phyloP scores from a whole-genome alignment of 352 stramenopile genomes.

The Globisporangium takayamanum region DNA sequence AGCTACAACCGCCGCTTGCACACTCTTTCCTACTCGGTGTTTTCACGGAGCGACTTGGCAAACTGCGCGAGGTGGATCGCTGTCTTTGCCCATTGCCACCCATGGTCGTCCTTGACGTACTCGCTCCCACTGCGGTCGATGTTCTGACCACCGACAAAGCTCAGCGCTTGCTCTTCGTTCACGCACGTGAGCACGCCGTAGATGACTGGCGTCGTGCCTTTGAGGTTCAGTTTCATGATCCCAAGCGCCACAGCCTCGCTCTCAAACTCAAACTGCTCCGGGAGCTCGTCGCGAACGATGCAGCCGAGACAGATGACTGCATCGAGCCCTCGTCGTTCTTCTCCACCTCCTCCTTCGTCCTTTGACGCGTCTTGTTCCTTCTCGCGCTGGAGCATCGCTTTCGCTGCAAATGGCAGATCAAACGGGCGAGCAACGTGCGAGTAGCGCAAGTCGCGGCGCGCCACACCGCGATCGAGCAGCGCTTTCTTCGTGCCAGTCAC shows the following conservation, averaged over 20 bases:
- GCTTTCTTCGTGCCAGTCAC: conserved; percentile 42
- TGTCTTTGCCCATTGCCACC: conserved; percentile 22
- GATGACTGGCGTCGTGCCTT: conserved; percentile 71
- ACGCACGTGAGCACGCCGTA: conserved; percentile 92
- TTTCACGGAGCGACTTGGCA: background rate
- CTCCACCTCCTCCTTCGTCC: background rate
- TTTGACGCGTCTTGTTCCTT: background rate
- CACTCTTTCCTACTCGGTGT: no score
- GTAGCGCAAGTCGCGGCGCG: conserved; percentile 28
- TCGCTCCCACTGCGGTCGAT: conserved; percentile 6
- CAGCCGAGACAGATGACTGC: conserved; percentile 94
- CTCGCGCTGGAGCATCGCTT: conserved; percentile 58
- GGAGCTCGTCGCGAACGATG: conserved; percentile 91
- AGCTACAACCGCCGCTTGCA: no score
- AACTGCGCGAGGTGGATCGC: conserved; percentile 14
- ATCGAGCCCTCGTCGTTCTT: conserved; percentile 68
- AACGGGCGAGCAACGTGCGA: conserved; percentile 89
- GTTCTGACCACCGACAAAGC: conserved; percentile 12
- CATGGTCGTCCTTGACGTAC: conserved; percentile 16
- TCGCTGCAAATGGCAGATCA: conserved; percentile 92
- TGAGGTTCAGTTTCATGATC: conserved; percentile 95
- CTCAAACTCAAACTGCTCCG: conserved; percentile 96
- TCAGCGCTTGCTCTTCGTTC: conserved; percentile 86
- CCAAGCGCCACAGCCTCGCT: conserved; percentile 88
- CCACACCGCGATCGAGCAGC: conserved; percentile 47